These are phyloP conservation scores for Cymbidium sinense DNA, from an alignment of 106 monocot species.

Conservation along the genomic window DNA sequence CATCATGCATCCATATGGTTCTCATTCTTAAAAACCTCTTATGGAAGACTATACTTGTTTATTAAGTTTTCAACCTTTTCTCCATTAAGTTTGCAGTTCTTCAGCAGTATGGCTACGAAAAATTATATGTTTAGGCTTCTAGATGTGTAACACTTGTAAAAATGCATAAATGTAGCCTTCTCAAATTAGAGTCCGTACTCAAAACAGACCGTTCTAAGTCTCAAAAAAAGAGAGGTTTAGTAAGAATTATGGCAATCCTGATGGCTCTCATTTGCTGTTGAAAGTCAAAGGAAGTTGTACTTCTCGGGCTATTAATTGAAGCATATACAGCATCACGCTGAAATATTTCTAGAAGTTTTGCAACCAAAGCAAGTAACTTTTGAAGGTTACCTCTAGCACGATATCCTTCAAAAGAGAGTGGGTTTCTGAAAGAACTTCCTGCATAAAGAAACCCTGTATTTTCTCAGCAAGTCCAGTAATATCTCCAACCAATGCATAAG, in stretches of 20 bases:
- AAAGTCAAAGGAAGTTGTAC: not conserved
- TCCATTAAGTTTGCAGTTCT: not conserved
- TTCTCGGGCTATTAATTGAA: not conserved
- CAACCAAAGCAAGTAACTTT: not conserved
- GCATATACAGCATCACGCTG: not conserved
- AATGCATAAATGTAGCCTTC: not conserved
- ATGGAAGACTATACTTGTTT: not conserved
- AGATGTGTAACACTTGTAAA: not conserved
- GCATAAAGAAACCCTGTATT: conserved; percentile 97
- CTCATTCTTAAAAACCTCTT: not conserved
- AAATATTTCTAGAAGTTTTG: not conserved
- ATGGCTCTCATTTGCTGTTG: not conserved
- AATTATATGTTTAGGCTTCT: not conserved
- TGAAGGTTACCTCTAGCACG: conserved; percentile 58
- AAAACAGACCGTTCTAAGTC: not conserved
- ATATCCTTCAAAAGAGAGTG: conserved; percentile 73
- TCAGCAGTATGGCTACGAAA: not conserved
- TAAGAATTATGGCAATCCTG: not conserved
- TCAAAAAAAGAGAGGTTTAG: not conserved
- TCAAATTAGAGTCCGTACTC: not conserved
- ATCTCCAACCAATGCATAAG: conserved; percentile 93
- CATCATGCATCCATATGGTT: not conserved
- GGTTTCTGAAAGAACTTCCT: conserved; percentile 88
- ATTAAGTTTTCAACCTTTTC: not conserved
- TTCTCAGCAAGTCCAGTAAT: conserved; percentile 86